Conservation (phyloP, 768 basidiomycete genomes). For the Xerocomus brunneocitrinus region DNA sequence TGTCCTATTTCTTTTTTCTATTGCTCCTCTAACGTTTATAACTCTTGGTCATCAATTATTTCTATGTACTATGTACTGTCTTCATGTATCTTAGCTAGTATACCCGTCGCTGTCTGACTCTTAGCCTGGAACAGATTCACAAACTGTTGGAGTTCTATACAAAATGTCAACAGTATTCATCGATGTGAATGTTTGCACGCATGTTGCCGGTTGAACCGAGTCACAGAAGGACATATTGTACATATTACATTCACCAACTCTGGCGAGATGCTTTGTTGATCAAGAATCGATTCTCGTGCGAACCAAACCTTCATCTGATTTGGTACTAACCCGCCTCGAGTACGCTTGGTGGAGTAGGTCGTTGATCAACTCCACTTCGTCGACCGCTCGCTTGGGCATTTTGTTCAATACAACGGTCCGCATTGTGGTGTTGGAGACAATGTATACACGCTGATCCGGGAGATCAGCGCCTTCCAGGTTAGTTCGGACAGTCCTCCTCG, state of each 20-base stretch:
- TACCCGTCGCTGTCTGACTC: not conserved
- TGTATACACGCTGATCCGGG: conserved; percentile 24
- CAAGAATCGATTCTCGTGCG: not conserved
- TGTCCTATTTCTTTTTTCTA: not conserved
- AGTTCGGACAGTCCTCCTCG: conserved; percentile 14
- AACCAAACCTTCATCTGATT: not conserved
- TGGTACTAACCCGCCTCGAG: not conserved
- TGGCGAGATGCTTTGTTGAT: not conserved
- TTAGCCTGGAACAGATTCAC: no score
- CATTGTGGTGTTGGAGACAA: conserved; percentile 21
- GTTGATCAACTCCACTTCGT: conserved; percentile 19
- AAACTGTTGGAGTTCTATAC: no score
- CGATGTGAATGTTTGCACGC: no score
- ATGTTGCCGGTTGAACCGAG: no score
- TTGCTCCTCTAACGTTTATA: not conserved
- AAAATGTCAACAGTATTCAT: no score
- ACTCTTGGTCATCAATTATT: not conserved
- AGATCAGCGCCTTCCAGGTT: conserved; percentile 19
- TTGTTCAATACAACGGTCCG: conserved; percentile 10
- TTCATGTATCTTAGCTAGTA: not conserved
- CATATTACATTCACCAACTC: no score
- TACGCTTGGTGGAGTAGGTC: not conserved
- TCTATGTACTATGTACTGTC: not conserved
- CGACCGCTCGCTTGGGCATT: conserved; percentile 16
- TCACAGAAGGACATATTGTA: no score